Percentiles rank a stretch among this genome's conserved stretches.
Conservation (phyloP, 805 yeast genomes). For the Blastobotrys americana region DNA sequence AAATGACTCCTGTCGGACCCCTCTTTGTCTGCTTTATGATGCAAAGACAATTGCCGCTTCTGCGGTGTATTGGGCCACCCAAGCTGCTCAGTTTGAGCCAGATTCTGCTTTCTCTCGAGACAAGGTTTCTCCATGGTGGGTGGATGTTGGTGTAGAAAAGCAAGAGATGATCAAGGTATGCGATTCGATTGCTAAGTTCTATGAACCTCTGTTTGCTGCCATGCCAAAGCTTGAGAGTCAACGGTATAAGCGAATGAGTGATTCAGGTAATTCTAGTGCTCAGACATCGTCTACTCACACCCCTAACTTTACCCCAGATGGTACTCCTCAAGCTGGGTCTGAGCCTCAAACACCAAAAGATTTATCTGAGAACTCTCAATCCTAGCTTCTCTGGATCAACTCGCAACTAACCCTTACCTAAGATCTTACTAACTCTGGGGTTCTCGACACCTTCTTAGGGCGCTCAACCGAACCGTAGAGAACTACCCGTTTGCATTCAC, state of each 20-base stretch:
- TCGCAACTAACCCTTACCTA: too few relatives aligned
- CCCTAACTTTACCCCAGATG: not conserved
- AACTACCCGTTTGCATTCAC: too few relatives aligned
- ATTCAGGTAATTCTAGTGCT: not conserved
- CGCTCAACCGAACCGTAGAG: too few relatives aligned
- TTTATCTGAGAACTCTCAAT: not conserved
- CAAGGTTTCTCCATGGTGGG: slow-evolving; percentile 11
- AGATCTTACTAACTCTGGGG: too few relatives aligned
- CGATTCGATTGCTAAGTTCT: slow-evolving; percentile 21
- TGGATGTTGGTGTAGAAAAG: slow-evolving; percentile 13
- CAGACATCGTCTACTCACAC: not conserved
- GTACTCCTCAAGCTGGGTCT: not conserved
- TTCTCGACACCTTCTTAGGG: too few relatives aligned
- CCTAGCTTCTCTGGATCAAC: too few relatives aligned
- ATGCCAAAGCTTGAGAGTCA: slow-evolving; percentile 1
- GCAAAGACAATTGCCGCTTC: slow-evolving; percentile 33
- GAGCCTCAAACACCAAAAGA: not conserved
- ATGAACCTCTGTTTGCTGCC: slow-evolving; percentile 8
- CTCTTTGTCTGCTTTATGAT: slow-evolving; percentile 28
- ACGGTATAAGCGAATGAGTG: not conserved
- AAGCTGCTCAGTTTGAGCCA: slow-evolving; percentile 1
- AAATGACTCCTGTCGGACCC: slow-evolving; percentile 35
- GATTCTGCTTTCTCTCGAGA: not conserved
- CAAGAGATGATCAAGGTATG: slow-evolving; percentile 18
- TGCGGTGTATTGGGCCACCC: slow-evolving; percentile 32